These are phyloP conservation scores for Suhomyces kilbournensis DNA, from an alignment of 805 yeast species.

Conservation along the genomic window DNA sequence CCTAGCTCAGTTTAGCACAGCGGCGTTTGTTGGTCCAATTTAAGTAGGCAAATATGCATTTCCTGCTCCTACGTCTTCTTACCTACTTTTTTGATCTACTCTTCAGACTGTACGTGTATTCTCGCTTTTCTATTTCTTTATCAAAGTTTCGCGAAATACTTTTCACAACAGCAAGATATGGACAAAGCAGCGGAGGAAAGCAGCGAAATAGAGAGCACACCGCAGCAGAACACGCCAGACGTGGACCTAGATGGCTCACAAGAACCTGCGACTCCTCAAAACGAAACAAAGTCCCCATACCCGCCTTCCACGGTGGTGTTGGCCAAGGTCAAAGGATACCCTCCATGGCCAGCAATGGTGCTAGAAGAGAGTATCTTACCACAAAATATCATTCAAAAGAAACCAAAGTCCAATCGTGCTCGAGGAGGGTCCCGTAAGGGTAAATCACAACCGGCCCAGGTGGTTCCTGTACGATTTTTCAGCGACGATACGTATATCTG, in stretches of 20 bases:
- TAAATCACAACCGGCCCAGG: constrained; percentile 9
- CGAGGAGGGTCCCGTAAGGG: constrained; percentile 15
- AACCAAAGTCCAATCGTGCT: constrained; percentile 39
- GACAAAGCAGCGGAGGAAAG: background rate
- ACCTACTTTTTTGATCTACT: background rate
- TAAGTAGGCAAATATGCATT: background rate
- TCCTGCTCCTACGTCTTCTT: background rate
- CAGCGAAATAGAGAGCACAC: background rate
- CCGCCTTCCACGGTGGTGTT: constrained; percentile 34
- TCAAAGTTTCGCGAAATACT: background rate
- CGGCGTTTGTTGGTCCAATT: background rate
- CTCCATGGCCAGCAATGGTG: constrained; percentile 90
- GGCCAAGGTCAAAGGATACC: constrained; percentile 82
- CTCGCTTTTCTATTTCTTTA: background rate
- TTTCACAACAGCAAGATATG: background rate
- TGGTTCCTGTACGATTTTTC: constrained; percentile 62
- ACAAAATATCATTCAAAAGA: constrained; percentile 45
- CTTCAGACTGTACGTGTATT: background rate
- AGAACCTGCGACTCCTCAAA: background rate
- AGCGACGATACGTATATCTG: constrained; percentile 72
- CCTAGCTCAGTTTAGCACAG: too few species aligned
- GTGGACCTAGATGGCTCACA: background rate
- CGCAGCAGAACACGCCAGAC: background rate
- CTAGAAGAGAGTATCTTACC: constrained; percentile 62
- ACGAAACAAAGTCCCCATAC: background rate